Conservation (phyloP, 345 rosid species). For the Salix arbutifolia region DNA sequence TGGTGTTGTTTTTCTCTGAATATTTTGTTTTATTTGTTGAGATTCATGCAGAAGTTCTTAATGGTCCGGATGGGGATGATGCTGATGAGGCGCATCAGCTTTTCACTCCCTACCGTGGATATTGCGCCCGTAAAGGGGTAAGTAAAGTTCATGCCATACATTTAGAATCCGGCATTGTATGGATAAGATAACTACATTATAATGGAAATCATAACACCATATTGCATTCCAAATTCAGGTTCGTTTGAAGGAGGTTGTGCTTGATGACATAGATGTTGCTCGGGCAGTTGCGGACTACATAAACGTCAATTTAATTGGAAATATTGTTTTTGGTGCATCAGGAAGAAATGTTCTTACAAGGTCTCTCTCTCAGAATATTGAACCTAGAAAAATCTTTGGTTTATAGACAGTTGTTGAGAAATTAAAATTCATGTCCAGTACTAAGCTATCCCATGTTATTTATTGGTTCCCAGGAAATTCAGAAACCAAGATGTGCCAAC, state of each 20-base stretch:
- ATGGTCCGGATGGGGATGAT: constrained; percentile 9
- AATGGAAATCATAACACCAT: background rate
- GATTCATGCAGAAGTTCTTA: constrained; percentile 14
- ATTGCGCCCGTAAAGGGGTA: constrained; percentile 87
- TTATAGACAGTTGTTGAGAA: background rate
- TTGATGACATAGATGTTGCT: constrained; percentile 57
- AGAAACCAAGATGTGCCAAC: constrained; percentile 49
- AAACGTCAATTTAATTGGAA: constrained; percentile 48
- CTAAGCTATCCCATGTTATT: background rate
- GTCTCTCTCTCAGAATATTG: constrained; percentile 18
- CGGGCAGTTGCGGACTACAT: constrained; percentile 59
- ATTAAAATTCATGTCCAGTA: background rate
- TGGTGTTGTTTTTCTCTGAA: constrained; percentile 3
- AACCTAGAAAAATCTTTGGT: background rate
- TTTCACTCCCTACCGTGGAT: constrained; percentile 66
- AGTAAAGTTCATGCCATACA: background rate
- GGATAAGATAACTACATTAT: background rate
- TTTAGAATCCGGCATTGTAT: background rate
- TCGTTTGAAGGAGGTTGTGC: constrained; percentile 48
- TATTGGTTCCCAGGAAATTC: constrained; percentile 38
- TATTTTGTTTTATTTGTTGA: background rate
- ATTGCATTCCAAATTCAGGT: constrained; percentile 34
- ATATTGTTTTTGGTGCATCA: constrained; percentile 61
- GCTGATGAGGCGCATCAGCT: constrained; percentile 43
- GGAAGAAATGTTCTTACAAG: constrained; percentile 59